These are phyloP conservation scores for sweet orange (Citrus sinensis) DNA, from an alignment of 345 rosid genomes.

Conservation along the genomic window DVS_A1.0 CM039161.1:969501-970000, in stretches of 20 bases:
- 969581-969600: slow-evolving; percentile 12
- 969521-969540: background rate
- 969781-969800: background rate
- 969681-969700: slow-evolving; percentile 67
- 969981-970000: background rate
- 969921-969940: no score
- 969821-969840: background rate
- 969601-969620: slow-evolving; percentile 55
- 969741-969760: background rate
- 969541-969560: background rate
- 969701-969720: slow-evolving; percentile 40
- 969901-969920: no score
- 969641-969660: slow-evolving; percentile 31
- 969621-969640: slow-evolving; percentile 31
- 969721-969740: slow-evolving; percentile 46
- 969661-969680: slow-evolving; percentile 37
- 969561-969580: background rate
- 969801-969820: background rate
- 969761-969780: background rate
- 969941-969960: no score
- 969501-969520: background rate
- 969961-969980: background rate
- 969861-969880: background rate
- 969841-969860: background rate
- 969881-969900: no score